A percentile compares a stretch with the other conserved stretches of the same genome.
phyloP scores from a whole-genome alignment of 441 rosid genomes.

The Populus hybrid region DNA sequence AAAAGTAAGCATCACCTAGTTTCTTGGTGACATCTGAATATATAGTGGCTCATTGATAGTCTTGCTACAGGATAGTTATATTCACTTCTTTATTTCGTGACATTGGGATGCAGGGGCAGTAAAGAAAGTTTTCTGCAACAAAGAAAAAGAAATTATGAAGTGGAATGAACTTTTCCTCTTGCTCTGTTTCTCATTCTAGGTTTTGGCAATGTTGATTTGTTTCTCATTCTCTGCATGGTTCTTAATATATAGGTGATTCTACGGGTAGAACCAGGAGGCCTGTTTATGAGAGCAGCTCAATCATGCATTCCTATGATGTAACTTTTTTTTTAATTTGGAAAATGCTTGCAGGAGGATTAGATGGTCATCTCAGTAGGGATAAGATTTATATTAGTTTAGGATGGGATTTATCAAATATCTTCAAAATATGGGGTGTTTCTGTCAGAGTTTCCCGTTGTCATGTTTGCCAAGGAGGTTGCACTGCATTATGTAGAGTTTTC shows the following conservation, averaged over 20 bases:
- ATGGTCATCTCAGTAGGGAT: background rate
- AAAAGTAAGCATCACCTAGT: conserved; percentile 50
- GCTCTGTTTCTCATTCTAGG: background rate
- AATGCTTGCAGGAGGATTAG: background rate
- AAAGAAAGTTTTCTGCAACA: background rate
- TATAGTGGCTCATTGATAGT: background rate
- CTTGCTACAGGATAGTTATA: background rate
- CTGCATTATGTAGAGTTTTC: background rate
- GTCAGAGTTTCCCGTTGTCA: background rate
- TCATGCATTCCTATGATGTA: background rate
- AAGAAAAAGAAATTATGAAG: background rate
- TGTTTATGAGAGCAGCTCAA: background rate
- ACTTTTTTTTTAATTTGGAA: background rate
- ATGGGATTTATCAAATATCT: background rate
- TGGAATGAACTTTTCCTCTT: background rate
- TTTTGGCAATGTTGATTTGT: background rate
- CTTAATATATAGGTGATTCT: background rate
- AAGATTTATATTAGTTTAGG: background rate
- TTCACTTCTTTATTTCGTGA: background rate
- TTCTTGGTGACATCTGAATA: background rate
- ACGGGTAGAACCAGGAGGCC: background rate
- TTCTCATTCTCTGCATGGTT: background rate
- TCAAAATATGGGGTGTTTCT: background rate
- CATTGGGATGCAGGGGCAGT: background rate
- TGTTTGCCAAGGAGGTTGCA: background rate